These are phyloP conservation scores for Yarrowia osloensis DNA, from an alignment of 805 yeast genomes.

Conservation along the genomic window DNA sequence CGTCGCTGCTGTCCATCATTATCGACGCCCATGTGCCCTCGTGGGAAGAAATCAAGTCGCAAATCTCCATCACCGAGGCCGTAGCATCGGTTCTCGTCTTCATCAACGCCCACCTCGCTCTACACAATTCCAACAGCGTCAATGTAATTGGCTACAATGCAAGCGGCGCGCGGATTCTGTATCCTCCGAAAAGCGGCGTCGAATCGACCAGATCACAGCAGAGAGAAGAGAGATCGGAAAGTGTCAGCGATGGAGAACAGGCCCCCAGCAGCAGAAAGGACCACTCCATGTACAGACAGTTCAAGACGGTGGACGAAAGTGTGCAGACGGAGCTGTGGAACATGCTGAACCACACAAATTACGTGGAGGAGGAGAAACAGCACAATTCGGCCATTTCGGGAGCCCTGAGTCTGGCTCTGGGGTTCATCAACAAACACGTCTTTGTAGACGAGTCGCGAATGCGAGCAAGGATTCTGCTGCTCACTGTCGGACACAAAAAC, in stretches of 20 bases:
- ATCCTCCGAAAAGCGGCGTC: conserved; percentile 50
- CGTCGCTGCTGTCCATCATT: conserved; percentile 76
- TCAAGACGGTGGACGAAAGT: conserved; percentile 73
- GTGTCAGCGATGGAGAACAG: conserved; percentile 14
- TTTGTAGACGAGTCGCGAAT: conserved; percentile 51
- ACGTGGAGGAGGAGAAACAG: conserved; percentile 33
- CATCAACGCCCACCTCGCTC: conserved; percentile 83
- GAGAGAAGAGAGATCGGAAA: conserved; percentile 14
- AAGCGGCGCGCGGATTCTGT: conserved; percentile 65
- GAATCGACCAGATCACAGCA: neutral
- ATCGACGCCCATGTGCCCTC: conserved; percentile 75
- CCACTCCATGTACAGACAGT: conserved; percentile 77
- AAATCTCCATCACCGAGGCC: conserved; percentile 57
- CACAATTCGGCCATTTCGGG: conserved; percentile 56
- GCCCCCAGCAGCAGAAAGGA: neutral
- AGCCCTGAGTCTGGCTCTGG: conserved; percentile 77
- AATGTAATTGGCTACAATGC: conserved; percentile 78
- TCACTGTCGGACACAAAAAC: conserved; percentile 66
- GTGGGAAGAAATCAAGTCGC: conserved; percentile 51
- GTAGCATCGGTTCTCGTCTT: conserved; percentile 69
- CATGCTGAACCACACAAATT: conserved; percentile 46
- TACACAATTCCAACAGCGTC: conserved; percentile 80
- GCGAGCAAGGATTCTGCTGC: conserved; percentile 64
- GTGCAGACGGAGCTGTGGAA: conserved; percentile 61
- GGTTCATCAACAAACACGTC: conserved; percentile 71